A percentile compares a stretch with the other conserved stretches of the same genome.
Conservation (phyloP, 805 yeast species). For the Candida fluviatilis region DNA sequence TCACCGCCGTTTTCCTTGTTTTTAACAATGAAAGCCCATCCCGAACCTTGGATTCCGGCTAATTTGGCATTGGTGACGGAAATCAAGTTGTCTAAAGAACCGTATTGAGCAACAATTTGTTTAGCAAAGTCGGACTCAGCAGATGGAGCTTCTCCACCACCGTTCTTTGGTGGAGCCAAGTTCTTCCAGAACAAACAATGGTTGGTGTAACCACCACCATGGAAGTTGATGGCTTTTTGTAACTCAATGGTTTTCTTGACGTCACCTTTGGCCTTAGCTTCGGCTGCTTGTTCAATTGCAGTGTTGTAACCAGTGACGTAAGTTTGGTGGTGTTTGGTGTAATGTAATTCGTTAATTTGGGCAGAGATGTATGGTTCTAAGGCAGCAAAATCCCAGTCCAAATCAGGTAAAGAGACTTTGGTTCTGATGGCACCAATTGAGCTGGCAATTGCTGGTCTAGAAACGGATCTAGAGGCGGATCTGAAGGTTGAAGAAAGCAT, state of each 20-base stretch:
- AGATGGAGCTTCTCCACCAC: conserved; percentile 58
- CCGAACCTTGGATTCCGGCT: conserved; percentile 50
- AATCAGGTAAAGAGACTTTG: conserved; percentile 35
- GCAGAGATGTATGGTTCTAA: conserved; percentile 46
- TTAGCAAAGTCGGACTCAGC: conserved; percentile 39
- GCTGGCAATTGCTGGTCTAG: conserved; percentile 7
- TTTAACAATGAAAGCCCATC: conserved; percentile 50
- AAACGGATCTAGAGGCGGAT: conserved; percentile 9
- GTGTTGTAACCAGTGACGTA: conserved; percentile 45
- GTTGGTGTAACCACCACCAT: conserved; percentile 50
- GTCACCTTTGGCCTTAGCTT: conserved; percentile 34
- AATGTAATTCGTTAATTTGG: conserved; percentile 44
- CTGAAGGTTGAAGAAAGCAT: conserved; percentile 16
- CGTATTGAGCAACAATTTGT: conserved; percentile 38
- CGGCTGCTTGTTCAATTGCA: conserved; percentile 38
- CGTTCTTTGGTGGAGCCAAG: conserved; percentile 40
- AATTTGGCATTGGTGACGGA: conserved; percentile 37
- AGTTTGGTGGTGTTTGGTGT: conserved; percentile 49
- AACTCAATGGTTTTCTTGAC: conserved; percentile 39
- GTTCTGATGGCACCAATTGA: conserved; percentile 23
- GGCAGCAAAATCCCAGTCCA: conserved; percentile 45
- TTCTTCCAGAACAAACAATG: conserved; percentile 49
- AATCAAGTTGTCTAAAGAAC: conserved; percentile 42
- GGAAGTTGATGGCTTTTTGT: conserved; percentile 44
- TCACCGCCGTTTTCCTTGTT: conserved; percentile 40